Evolutionary conservation across 257 asterid genomes (phyloP).

Genomic region (Jacaranda mimosifolia): DNA sequence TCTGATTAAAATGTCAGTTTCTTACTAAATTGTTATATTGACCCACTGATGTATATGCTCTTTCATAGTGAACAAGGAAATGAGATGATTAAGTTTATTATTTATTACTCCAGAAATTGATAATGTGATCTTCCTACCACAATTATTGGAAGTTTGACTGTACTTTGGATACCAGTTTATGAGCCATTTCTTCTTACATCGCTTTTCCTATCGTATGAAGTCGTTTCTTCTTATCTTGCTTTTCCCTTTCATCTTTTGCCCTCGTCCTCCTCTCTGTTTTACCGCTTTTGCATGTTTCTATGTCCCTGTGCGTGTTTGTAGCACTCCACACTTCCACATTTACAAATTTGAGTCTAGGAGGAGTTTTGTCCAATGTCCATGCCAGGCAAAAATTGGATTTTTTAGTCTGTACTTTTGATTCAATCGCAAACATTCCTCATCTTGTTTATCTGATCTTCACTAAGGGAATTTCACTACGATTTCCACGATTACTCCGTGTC

Average conservation of each 20-base stretch:
- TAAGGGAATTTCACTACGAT: slow-evolving; percentile 89
- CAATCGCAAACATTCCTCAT: slow-evolving; percentile 8
- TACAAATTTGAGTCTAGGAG: background rate
- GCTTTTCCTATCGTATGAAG: too few species aligned
- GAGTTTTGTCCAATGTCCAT: slow-evolving; percentile 5
- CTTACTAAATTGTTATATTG: slow-evolving; percentile 11
- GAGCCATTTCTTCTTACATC: background rate
- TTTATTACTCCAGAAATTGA: background rate
- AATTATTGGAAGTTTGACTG: background rate
- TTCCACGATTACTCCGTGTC: slow-evolving; percentile 86
- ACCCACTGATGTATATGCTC: background rate
- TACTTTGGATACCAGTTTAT: background rate
- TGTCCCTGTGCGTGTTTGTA: background rate
- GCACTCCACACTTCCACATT: background rate
- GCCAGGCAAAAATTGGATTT: slow-evolving; percentile 22
- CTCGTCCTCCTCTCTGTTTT: background rate
- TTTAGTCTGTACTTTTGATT: background rate
- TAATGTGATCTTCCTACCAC: background rate
- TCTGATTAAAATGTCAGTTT: background rate
- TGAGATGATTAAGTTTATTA: background rate
- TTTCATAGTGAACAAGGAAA: slow-evolving; percentile 21
- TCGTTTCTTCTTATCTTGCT: background rate
- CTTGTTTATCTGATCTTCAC: slow-evolving; percentile 36
- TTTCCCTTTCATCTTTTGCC: background rate
- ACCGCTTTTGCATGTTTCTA: background rate